phyloP scores from a whole-genome alignment of 1,139 yeast genomes.

The Yamadazyma dendronema region DNA sequence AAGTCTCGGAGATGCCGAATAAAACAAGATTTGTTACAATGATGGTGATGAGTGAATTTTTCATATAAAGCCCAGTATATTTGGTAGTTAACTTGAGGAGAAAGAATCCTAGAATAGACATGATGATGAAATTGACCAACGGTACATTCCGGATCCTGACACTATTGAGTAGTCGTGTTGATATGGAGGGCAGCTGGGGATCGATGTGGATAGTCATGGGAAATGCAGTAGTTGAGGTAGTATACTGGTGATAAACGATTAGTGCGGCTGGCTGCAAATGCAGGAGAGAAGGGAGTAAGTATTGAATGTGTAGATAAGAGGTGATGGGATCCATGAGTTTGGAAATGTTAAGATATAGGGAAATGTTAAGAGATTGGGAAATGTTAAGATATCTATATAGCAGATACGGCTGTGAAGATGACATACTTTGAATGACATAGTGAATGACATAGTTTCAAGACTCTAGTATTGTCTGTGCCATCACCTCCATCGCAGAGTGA shows the following conservation, averaged over 20 bases:
- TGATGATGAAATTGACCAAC: constrained; percentile 51
- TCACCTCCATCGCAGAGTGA: too few species aligned
- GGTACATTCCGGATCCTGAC: constrained; percentile 46
- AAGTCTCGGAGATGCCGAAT: constrained; percentile 84
- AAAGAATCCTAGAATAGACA: constrained; percentile 47
- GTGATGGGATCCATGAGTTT: too few species aligned
- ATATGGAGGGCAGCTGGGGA: constrained; percentile 9
- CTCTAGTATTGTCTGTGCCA: too few species aligned
- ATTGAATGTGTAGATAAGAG: too few species aligned
- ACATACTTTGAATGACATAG: too few species aligned
- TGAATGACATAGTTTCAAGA: too few species aligned
- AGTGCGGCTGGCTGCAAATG: not conserved
- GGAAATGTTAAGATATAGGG: too few species aligned
- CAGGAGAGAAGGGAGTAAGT: not conserved
- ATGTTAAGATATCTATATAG: too few species aligned
- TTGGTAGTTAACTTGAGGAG: constrained; percentile 52
- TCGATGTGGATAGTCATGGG: not conserved
- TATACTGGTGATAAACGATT: not conserved
- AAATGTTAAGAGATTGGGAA: too few species aligned
- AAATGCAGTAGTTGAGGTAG: too few species aligned
- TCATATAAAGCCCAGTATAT: constrained; percentile 64
- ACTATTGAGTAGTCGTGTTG: constrained; percentile 31
- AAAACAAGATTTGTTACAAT: constrained; percentile 78
- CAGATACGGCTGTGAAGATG: too few species aligned
- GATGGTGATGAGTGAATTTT: constrained; percentile 70